A percentile compares a stretch with the other conserved stretches of the same genome.
These are phyloP conservation scores for Pachyrhizus erosus DNA, from an alignment of 306 rosid species.

Conservation along the genomic window DNA sequence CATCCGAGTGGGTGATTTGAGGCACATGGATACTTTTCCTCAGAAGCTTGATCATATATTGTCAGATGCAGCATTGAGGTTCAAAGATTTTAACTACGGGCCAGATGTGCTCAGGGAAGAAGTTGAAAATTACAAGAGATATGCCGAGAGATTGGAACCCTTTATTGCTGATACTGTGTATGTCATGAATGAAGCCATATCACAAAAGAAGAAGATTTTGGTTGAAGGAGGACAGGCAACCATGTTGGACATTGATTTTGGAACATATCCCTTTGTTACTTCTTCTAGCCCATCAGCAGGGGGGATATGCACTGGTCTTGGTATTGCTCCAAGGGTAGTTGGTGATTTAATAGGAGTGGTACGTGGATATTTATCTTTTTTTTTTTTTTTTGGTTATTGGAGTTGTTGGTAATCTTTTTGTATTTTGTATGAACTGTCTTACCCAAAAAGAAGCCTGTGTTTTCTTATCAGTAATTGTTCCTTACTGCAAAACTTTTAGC, in stretches of 20 bases:
- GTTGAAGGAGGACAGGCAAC: constrained; percentile 99
- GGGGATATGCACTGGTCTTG: constrained; percentile 97
- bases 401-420: background rate
- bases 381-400: background rate
- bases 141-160: constrained; percentile 93
- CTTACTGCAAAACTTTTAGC: constrained; percentile 11
- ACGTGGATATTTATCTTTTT: constrained; percentile 41
- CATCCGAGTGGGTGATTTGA: constrained; percentile 85
- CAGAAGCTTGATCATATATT: constrained; percentile 83
- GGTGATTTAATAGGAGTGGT: constrained; percentile 99
- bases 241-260: constrained; percentile 96
- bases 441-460: constrained; percentile 9
- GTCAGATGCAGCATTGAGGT: constrained; percentile 80
- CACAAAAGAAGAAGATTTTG: constrained; percentile 78
- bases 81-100: constrained; percentile 72
- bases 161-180: constrained; percentile 83
- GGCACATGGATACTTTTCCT: constrained; percentile 89
- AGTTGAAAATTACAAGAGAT: constrained; percentile 90
- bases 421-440: background rate
- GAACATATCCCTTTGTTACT: constrained; percentile 96
- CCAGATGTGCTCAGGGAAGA: constrained; percentile 80
- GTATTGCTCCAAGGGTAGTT: constrained; percentile 89
- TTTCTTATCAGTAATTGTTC: background rate
- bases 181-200: constrained; percentile 82
- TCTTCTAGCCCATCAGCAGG: constrained; percentile 99